Conservation (phyloP, 2,329 filamentous ascomycete species). For the Penicillium griseofulvum region DNA sequence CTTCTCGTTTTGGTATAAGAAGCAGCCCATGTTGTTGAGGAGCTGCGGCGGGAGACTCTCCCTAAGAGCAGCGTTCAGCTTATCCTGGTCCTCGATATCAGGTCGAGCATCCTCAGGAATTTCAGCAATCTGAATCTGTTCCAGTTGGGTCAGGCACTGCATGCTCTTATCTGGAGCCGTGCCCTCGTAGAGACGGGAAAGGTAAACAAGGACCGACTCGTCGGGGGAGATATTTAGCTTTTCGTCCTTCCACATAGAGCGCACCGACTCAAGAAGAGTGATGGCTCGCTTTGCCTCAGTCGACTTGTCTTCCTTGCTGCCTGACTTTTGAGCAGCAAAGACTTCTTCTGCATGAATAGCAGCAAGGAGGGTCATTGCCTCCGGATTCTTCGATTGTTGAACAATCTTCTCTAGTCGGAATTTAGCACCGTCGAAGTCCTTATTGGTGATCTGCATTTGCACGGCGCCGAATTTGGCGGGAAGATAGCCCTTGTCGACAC, state of each 20-base stretch:
- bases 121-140: constrained; percentile 81
- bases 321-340: constrained; percentile 71
- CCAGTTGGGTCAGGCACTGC: constrained; percentile 86
- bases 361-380: constrained; percentile 88
- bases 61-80: constrained; percentile 60
- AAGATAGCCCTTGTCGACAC: constrained; percentile 83
- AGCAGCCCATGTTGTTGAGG: constrained; percentile 96
- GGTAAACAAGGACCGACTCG: constrained; percentile 82
- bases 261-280: constrained; percentile 76
- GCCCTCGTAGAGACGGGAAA: constrained; percentile 84
- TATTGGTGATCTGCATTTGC: constrained; percentile 79
- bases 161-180: constrained; percentile 86
- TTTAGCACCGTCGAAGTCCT: constrained; percentile 87
- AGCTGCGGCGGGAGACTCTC: constrained; percentile 83
- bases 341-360: constrained; percentile 93
- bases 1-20: constrained; percentile 85
- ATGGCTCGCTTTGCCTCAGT: constrained; percentile 84
- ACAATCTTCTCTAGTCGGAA: constrained; percentile 92
- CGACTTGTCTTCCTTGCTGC: constrained; percentile 86
- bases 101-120: constrained; percentile 69
- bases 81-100: constrained; percentile 58
- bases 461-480: constrained; percentile 94
- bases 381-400: constrained; percentile 75
- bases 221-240: constrained; percentile 81
- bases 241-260: constrained; percentile 85